phyloP scores from a whole-genome alignment of 306 rosid species.

The Medicago truncatula region DNA sequence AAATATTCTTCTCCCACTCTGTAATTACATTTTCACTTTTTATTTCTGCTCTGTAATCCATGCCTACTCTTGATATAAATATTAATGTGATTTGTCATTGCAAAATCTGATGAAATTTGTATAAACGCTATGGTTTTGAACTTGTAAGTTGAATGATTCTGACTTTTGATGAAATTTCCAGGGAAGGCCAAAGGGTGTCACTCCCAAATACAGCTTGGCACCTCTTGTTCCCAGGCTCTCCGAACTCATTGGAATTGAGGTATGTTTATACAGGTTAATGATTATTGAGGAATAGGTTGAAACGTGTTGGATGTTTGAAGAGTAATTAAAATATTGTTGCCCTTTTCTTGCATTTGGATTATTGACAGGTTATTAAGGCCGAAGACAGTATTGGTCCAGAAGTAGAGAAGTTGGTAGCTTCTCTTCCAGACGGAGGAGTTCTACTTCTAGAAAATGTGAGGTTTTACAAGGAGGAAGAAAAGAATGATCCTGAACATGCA shows the following conservation, averaged over 20 bases:
- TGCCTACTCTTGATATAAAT: not conserved
- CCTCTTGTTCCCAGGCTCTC: slow-evolving; percentile 97
- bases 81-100: slow-evolving; percentile 4
- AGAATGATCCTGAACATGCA: slow-evolving; percentile 93
- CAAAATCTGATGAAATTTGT: slow-evolving; percentile 22
- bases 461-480: slow-evolving; percentile 98
- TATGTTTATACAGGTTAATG: slow-evolving; percentile 27
- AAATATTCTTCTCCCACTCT: no score
- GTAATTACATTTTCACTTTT: not conserved
- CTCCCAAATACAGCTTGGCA: slow-evolving; percentile 92
- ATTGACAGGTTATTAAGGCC: slow-evolving; percentile 83
- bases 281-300: slow-evolving; percentile 3
- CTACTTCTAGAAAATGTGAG: slow-evolving; percentile 97
- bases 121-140: slow-evolving; percentile 37
- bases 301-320: slow-evolving; percentile 21
- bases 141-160: slow-evolving; percentile 32
- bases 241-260: slow-evolving; percentile 93
- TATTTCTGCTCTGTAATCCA: not conserved
- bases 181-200: slow-evolving; percentile 99
- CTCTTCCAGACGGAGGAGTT: slow-evolving; percentile 90
- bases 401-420: slow-evolving; percentile 82
- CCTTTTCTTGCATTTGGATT: slow-evolving; percentile 26
- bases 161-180: slow-evolving; percentile 54
- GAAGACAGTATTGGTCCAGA: slow-evolving; percentile 94
- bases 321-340: slow-evolving; percentile 23